Base-by-base conservation (phyloP, 2,329 filamentous ascomycete species). In the Apiospora hydei region DNA sequence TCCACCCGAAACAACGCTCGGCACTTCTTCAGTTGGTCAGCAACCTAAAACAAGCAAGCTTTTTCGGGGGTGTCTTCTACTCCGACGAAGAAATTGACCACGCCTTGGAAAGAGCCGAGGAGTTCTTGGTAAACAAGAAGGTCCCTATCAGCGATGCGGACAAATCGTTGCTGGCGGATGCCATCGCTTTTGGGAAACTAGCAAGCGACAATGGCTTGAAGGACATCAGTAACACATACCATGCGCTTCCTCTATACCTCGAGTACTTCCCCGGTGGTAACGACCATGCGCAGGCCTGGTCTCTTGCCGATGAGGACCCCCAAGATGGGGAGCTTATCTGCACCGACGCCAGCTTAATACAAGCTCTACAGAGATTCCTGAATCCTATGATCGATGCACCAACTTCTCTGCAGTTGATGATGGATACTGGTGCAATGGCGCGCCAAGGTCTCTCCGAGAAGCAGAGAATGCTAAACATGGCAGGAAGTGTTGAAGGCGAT, bases 11-110 rank as follows among this genome's bases (percentile, higher is more conserved):
- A 16, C 95, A 95, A 76, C 84, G 88, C 43, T 92, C 90, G 74
- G 87, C 88, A 51, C 84, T 97, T 16, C 83, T 91, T 38, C 85
- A 89, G 70, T 84, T 97, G 2, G 92, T 97, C 5, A 88, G 87
- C 71, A 98, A 98, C 77, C 81, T 98, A 64, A 90, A 94, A 24
- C 93, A 96, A 78, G 92, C 94, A 8, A 94, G 93, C 68, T 97
- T 98, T 78, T 97, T 96, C 81, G 91, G 90, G 14, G 95, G 94
- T 82, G 92, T 92, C 0, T 95, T 95, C 67, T 95, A 93, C 77
- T 89, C 90, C 0, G 81, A 84, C 0, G 83, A 85, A 0, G 90
- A 95, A 71, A 88, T 98, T 3, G 74, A 81, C 2, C 89, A 85
- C 41, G 89, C 93, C 0, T 81, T 96, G 0, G 86, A 92, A 41